Conservation (phyloP, 1,139 yeast species). For the Yamadazyma songkhlaensis region DNA sequence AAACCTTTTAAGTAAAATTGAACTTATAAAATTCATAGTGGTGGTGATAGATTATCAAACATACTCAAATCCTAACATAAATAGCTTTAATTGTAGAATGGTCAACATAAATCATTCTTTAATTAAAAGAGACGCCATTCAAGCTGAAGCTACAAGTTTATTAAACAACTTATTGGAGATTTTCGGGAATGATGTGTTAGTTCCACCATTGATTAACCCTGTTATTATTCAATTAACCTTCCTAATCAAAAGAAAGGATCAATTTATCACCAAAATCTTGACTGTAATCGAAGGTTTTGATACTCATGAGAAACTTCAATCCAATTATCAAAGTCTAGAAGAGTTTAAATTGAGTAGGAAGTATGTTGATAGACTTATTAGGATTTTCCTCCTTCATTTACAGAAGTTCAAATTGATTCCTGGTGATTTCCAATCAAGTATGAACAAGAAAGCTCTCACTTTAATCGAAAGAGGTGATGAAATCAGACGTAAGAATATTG, state of each 20-base stretch:
- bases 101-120: slow-evolving; percentile 69
- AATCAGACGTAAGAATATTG: slow-evolving; percentile 38
- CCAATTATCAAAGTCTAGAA: slow-evolving; percentile 45
- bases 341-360: slow-evolving; percentile 41
- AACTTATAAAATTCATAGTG: slow-evolving; percentile 70
- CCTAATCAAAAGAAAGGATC: slow-evolving; percentile 54
- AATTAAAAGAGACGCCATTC: slow-evolving; percentile 52
- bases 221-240: slow-evolving; percentile 51
- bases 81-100: slow-evolving; percentile 54
- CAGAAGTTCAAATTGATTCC: slow-evolving; percentile 36
- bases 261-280: slow-evolving; percentile 43
- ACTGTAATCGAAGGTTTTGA: slow-evolving; percentile 39
- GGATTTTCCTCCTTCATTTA: slow-evolving; percentile 35
- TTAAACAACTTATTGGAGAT: slow-evolving; percentile 62
- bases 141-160: slow-evolving; percentile 69
- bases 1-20: slow-evolving; percentile 57
- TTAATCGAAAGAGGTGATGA: slow-evolving; percentile 42
- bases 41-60: slow-evolving; percentile 71
- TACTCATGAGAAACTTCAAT: slow-evolving; percentile 36
- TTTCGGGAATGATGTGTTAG: slow-evolving; percentile 53
- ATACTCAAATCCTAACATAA: slow-evolving; percentile 31
- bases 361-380: slow-evolving; percentile 39
- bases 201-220: slow-evolving; percentile 56
- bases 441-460: slow-evolving; percentile 26
- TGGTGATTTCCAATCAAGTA: slow-evolving; percentile 23